phyloP scores from a whole-genome alignment of 164 flowering plant species.

The Magnolia kwangsiensis region DNA sequence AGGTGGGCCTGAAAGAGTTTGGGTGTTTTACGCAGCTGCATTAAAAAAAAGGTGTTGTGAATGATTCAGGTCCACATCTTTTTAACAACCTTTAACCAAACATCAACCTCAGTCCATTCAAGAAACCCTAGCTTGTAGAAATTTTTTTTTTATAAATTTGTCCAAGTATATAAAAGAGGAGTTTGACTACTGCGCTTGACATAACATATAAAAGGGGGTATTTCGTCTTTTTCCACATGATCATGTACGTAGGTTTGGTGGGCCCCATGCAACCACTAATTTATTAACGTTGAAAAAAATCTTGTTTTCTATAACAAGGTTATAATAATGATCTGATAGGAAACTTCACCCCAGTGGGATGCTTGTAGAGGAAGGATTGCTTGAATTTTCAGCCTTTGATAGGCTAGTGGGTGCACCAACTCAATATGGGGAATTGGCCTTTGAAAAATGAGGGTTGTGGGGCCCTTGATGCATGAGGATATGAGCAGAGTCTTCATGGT shows the following conservation, averaged over 20 bases:
- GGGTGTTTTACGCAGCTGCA: no score
- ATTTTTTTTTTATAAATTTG: neutral
- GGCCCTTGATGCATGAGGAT: no score
- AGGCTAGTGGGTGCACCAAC: slow-evolving; percentile 70
- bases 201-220: slow-evolving; percentile 2
- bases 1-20: no score
- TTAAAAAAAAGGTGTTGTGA: no score
- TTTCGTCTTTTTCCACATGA: neutral
- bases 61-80: neutral
- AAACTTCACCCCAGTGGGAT: slow-evolving; percentile 20
- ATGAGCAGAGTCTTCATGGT: no score
- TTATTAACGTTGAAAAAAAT: no score
- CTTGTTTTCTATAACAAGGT: neutral
- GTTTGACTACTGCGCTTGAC: slow-evolving; percentile 1
- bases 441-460: neutral
- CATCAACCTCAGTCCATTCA: slow-evolving; percentile 6
- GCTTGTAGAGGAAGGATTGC: slow-evolving; percentile 38
- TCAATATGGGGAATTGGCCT: slow-evolving; percentile 18
- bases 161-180: neutral
- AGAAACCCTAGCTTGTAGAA: neutral
- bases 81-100: slow-evolving; percentile 14
- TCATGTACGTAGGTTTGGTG: neutral
- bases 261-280: neutral
- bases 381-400: slow-evolving; percentile 17
- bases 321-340: slow-evolving; percentile 12